Base-by-base conservation (phyloP, 352 stramenopile species). In the Phytophthora meadii region DNA sequence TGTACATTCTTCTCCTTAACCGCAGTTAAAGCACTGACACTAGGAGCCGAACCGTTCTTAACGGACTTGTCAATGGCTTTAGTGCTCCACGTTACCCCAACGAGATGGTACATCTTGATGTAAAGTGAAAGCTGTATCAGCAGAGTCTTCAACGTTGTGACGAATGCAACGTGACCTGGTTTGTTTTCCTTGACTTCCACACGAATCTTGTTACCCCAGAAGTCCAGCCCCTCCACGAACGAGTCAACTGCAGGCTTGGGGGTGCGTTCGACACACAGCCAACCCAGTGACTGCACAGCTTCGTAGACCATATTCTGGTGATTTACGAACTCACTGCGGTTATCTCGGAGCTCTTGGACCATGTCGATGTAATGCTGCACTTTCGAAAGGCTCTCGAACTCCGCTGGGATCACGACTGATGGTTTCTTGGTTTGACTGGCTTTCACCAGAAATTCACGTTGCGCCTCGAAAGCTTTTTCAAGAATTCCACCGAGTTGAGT, bases 121-220 rank as follows among this genome's bases (percentile, higher is more conserved):
- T 99, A 99, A 8, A 65, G 76, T 66, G 95, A 91, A 49, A 99
- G 87, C 66, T 97, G 90, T 10, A 81, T 76, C 5, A 99, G 63
- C 34, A 98, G 65, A 30, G 65, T 82, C 78, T 99, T 99, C 61
- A 99, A 95, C 5, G 81, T 76, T 75, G 97, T 87, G 56, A 98
- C 98, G 65, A 98, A 99, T 24, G 83, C 84, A 50, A 98, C 85
- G 41, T 98, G 95, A 36, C 94, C 82, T 3, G 90, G 79, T 37
- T 98, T 98, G 81, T 92, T 98, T 71, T 98, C 87, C 74, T 19
- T 19, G 19, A 19, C 19, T 19, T 19, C 19, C 19, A 98, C 97
- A 50, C 97, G 84, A 75, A 99, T 98, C 72, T 98, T 98, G 82
- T 99, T 99, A 45, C 93, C 93, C 93, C 96, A 99, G 77, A 98